Percentiles rank a stretch among this genome's conserved stretches.
Conservation (phyloP, 2,329 filamentous ascomycete species). For the Aspergillus fumigatus region DNA sequence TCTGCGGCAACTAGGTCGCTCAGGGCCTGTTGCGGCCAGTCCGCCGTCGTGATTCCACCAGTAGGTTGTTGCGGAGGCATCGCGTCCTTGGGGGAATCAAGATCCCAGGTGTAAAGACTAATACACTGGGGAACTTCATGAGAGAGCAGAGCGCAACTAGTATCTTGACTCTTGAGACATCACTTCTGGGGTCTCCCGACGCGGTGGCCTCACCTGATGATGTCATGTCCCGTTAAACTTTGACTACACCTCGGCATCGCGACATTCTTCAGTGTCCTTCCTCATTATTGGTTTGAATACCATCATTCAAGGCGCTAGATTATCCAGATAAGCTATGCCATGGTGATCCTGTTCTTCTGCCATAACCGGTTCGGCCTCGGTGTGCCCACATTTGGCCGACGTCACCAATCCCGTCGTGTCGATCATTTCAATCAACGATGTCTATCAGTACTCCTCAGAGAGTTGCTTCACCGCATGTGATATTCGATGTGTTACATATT, state of each 20-base stretch:
- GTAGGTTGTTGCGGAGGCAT: background rate
- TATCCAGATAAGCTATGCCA: too few relatives aligned
- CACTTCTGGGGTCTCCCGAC: background rate
- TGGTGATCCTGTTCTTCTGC: too few relatives aligned
- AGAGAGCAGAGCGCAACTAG: background rate
- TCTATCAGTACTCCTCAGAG: too few relatives aligned
- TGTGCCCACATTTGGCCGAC: too few relatives aligned
- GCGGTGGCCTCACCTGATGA: background rate
- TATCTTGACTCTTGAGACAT: background rate
- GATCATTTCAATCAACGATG: too few relatives aligned
- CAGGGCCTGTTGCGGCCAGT: constrained; percentile 8
- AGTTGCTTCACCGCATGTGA: too few relatives aligned
- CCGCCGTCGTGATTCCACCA: background rate
- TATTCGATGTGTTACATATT: too few relatives aligned
- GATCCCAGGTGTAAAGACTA: background rate
- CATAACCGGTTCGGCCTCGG: too few relatives aligned
- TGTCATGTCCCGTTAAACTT: background rate
- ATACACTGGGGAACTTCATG: background rate
- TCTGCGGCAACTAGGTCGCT: background rate
- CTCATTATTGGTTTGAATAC: too few relatives aligned
- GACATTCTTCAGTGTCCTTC: too few relatives aligned
- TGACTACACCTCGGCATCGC: background rate
- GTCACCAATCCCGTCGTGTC: too few relatives aligned
- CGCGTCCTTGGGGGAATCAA: background rate
- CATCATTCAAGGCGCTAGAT: too few relatives aligned